These are phyloP conservation scores for Adansonia rubrostipa DNA, from an alignment of 441 rosid species.

Conservation along the genomic window DNA sequence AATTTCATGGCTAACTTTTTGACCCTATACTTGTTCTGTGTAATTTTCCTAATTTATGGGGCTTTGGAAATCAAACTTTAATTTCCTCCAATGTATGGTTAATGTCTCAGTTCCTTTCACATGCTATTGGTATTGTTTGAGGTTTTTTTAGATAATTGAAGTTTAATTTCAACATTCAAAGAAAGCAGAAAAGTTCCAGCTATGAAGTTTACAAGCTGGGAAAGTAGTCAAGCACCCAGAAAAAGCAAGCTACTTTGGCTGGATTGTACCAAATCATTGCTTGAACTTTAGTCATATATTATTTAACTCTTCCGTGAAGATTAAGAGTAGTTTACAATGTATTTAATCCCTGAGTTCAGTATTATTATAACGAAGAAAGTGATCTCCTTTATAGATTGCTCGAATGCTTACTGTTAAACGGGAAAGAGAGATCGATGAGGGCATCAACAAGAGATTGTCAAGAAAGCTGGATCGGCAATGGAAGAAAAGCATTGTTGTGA, in stretches of 20 bases:
- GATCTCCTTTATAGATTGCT: slow-evolving; percentile 47
- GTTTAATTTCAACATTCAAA: background rate
- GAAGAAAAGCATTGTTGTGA: slow-evolving; percentile 85
- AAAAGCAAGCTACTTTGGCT: background rate
- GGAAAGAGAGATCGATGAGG: slow-evolving; percentile 86
- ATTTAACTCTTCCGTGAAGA: background rate
- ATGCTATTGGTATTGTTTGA: background rate
- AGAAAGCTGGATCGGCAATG: slow-evolving; percentile 86
- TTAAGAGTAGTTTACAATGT: background rate
- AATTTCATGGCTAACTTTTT: background rate
- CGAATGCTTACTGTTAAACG: slow-evolving; percentile 83
- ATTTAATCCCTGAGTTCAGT: background rate
- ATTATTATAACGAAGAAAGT: slow-evolving; percentile 23
- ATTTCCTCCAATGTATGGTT: background rate
- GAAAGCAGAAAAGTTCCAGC: background rate
- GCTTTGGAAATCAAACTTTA: background rate
- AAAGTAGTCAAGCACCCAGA: background rate
- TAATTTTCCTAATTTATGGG: background rate
- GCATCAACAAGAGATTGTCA: slow-evolving; percentile 78
- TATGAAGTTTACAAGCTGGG: background rate
- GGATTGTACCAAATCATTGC: background rate
- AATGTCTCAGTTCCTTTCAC: background rate
- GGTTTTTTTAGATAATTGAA: background rate
- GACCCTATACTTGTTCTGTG: slow-evolving; percentile 2
- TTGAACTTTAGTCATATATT: background rate